Conservation (phyloP, 1,139 yeast genomes). For the Magnusiomyces ingens region DNA sequence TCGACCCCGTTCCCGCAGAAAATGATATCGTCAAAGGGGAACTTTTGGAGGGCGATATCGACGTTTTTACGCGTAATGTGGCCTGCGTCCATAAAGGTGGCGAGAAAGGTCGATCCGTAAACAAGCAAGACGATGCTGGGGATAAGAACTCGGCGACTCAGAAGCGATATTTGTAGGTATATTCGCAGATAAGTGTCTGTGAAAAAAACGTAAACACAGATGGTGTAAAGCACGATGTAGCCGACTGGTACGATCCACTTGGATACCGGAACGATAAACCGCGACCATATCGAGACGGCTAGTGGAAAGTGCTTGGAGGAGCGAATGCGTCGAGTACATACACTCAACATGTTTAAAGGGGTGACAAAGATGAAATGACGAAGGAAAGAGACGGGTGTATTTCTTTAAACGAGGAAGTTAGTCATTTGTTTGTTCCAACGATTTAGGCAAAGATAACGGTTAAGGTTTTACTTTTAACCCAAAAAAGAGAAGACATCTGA, state of each 20-base stretch:
- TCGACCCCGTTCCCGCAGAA: conserved; percentile 7
- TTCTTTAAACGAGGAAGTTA: too few relatives aligned
- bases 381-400: conserved; percentile 3
- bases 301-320: conserved; percentile 1
- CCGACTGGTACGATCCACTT: conserved; percentile 43
- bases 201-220: conserved; percentile 46
- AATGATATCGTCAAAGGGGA: conserved; percentile 45
- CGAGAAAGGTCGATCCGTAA: conserved; percentile 39
- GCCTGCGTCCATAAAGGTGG: conserved; percentile 56
- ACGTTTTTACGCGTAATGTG: conserved; percentile 28
- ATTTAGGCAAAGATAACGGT: too few relatives aligned
- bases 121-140: conserved; percentile 31
- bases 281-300: conserved; percentile 7
- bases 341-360: conserved; percentile 19
- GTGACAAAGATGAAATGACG: conserved; percentile 32
- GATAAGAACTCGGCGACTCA: not conserved
- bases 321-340: conserved; percentile 17
- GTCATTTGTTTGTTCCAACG: too few relatives aligned
- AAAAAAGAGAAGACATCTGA: too few relatives aligned
- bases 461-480: too few relatives aligned
- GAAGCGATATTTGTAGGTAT: conserved; percentile 11
- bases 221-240: conserved; percentile 40
- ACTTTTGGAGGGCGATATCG: conserved; percentile 26
- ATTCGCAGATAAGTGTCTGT: conserved; percentile 36
- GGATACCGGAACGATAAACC: conserved; percentile 12